phyloP scores from a whole-genome alignment of 345 rosid genomes.

The Pistacia vera region DNA sequence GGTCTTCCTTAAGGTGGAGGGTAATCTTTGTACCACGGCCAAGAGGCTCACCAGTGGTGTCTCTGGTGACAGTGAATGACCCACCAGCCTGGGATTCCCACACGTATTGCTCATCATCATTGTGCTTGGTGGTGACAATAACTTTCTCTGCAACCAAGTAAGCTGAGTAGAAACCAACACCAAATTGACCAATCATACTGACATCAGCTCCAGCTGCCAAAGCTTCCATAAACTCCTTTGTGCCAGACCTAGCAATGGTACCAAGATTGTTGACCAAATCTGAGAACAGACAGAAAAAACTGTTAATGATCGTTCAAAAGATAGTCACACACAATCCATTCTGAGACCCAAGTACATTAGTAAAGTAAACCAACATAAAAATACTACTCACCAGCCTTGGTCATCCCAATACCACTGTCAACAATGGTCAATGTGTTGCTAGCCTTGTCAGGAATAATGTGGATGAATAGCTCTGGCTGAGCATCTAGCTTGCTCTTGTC shows the following conservation, averaged over 20 bases:
- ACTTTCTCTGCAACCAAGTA: slow-evolving; percentile 87
- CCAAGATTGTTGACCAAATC: slow-evolving; percentile 92
- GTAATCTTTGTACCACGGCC: slow-evolving; percentile 87
- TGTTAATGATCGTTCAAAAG: too few relatives aligned
- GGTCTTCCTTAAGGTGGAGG: slow-evolving; percentile 79
- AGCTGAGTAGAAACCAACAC: slow-evolving; percentile 87
- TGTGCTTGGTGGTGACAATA: slow-evolving; percentile 73
- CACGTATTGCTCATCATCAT: slow-evolving; percentile 83
- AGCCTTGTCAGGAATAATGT: slow-evolving; percentile 80
- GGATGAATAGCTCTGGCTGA: slow-evolving; percentile 84
- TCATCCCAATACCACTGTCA: slow-evolving; percentile 89
- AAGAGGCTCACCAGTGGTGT: slow-evolving; percentile 63
- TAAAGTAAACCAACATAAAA: background rate
- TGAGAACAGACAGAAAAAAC: slow-evolving; percentile 2
- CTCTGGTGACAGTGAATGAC: slow-evolving; percentile 81
- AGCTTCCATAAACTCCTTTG: slow-evolving; percentile 92
- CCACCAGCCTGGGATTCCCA: slow-evolving; percentile 99
- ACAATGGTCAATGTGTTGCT: slow-evolving; percentile 62
- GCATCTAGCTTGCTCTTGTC: slow-evolving; percentile 88
- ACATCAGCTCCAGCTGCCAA: slow-evolving; percentile 90
- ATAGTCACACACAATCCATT: background rate
- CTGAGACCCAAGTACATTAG: background rate
- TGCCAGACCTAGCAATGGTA: slow-evolving; percentile 88
- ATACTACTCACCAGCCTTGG: slow-evolving; percentile 70
- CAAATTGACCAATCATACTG: slow-evolving; percentile 89